These are phyloP conservation scores for Alternaria tenuissima DNA, from an alignment of 2,329 filamentous ascomycete species.

Conservation along the genomic window DNA sequence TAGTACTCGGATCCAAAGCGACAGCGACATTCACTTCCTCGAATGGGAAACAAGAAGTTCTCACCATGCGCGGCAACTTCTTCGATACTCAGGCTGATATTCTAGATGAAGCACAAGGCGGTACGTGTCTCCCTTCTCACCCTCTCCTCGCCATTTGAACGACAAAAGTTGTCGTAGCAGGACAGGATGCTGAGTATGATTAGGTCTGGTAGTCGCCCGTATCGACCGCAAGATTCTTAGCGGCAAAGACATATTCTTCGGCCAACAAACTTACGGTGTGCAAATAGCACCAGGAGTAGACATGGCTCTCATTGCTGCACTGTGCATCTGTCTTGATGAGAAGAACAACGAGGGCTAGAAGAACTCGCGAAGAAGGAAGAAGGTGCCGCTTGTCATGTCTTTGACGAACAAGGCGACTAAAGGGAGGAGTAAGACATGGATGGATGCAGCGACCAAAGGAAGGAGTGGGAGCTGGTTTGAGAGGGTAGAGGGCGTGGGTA, in stretches of 20 bases:
- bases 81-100: conserved; percentile 67
- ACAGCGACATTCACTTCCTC: conserved; percentile 60
- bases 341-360: conserved; percentile 29
- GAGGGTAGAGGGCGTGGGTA: neutral
- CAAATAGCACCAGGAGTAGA: conserved; percentile 71
- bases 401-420: neutral
- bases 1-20: conserved; percentile 64
- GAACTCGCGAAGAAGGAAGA: neutral
- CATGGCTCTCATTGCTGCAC: conserved; percentile 69
- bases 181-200: neutral
- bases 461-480: neutral
- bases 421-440: neutral
- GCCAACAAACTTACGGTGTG: conserved; percentile 72
- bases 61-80: conserved; percentile 68
- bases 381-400: neutral
- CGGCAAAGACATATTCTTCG: conserved; percentile 65
- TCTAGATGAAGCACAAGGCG: conserved; percentile 55
- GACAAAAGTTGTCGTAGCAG: neutral
- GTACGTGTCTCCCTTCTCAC: conserved; percentile 19
- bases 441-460: neutral
- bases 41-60: conserved; percentile 34
- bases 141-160: neutral
- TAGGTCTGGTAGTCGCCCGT: conserved; percentile 61
- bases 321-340: conserved; percentile 75
- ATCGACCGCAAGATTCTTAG: conserved; percentile 69